Evolutionary conservation across 495 filamentous ascomycete species (phyloP), one percentile per base, ranked within the genome.

Genomic region (Acidomyces sp.): DNA sequence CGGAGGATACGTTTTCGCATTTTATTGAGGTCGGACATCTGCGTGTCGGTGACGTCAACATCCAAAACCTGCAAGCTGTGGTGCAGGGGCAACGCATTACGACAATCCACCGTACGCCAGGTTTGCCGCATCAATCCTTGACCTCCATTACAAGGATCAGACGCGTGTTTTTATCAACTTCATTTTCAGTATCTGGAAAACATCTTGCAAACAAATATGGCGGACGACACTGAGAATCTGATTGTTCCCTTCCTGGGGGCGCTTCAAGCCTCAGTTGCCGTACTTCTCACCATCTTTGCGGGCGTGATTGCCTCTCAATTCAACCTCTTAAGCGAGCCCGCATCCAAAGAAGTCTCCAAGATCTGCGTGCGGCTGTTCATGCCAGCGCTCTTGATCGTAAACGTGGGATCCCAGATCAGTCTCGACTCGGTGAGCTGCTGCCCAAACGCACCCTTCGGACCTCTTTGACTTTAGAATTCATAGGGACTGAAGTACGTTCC

Each of bases 361-460:
- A 54, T 78, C 17, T 81, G 77, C 46, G 77, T 84, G 6, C 71
- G 69, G 21, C 59, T 85, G 42, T 80, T 85, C 38, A 62, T 86
- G 4, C 82, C 80, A 0, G 75, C 75, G 1, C 56, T 86, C 21
- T 61, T 86, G n/a, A 62, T 85, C 44, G 69, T 69, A 17, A 75
- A 81, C 41, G 62, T 88, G 16, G 80, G 82, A 4, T 65, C 64
- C 4, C 61, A 86, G 43, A 58, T 88, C n/a, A 61, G 77, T 35
- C 25, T 67, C 4, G 69, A 62, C 4, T 76, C 67, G 6, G 66
- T 61, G 11, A 39, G 59, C 37, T 64, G 69, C 18, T 85, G n/a
- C n/a, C 84, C 63, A 29, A 75, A n/a, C 32, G 7, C 32, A 17
- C 11, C 6, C 7, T 9, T 9, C 6, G 4, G 20, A 28, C 37